These are phyloP conservation scores for Protoeuglena noctilucae DNA, from an alignment of 139 green algal genomes.

Conservation along the genomic window DNA sequence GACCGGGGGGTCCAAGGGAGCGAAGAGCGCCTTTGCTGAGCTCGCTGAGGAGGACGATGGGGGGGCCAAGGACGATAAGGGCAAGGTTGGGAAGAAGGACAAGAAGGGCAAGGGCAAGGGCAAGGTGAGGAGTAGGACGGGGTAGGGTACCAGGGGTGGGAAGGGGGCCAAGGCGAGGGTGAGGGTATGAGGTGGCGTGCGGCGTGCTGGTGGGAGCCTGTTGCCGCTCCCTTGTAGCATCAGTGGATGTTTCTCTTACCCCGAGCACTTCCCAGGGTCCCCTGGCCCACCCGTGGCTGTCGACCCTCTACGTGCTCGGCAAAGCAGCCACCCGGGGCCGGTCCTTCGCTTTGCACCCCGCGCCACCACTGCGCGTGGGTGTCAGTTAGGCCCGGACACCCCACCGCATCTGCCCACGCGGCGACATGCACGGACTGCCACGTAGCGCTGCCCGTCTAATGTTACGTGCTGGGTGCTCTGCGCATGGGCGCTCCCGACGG, in stretches of 20 bases:
- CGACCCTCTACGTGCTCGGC: constrained; percentile 12
- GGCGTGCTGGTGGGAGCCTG: constrained; percentile 30
- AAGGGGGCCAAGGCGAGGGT: constrained; percentile 14
- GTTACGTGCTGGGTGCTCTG: no score
- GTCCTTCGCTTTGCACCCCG: no score
- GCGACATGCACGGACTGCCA: not conserved
- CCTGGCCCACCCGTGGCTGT: not conserved
- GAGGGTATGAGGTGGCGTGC: constrained; percentile 25
- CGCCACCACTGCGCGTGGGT: no score
- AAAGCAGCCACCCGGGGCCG: constrained; percentile 7
- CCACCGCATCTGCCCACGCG: not conserved
- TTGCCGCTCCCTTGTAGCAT: no score
- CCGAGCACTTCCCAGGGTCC: no score
- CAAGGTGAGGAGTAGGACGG: constrained; percentile 17
- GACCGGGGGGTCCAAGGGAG: not conserved
- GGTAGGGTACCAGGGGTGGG: constrained; percentile 5
- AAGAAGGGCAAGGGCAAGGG: constrained; percentile 29
- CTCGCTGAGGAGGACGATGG: no score
- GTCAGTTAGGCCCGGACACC: no score
- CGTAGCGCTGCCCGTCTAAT: not conserved
- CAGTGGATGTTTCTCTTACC: no score
- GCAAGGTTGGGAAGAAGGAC: no score
- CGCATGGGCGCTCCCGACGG: no score
- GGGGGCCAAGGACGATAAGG: no score
- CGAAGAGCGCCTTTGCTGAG: no score